These are phyloP conservation scores for Amauroascus niger DNA, from an alignment of 2,329 filamentous ascomycete species.

Conservation along the genomic window DNA sequence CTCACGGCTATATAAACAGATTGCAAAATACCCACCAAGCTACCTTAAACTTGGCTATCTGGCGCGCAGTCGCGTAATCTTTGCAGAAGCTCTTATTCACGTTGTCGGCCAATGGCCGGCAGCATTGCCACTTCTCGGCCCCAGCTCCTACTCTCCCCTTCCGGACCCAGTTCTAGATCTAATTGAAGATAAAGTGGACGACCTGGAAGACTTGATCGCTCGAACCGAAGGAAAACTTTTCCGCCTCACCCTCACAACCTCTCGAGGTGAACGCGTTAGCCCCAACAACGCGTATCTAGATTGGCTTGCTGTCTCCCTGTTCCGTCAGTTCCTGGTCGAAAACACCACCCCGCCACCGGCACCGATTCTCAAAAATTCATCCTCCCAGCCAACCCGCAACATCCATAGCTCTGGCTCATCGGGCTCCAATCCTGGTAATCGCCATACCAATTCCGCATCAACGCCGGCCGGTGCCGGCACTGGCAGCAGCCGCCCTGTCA, in stretches of 20 bases:
- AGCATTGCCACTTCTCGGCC: conserved; percentile 64
- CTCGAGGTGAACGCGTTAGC: conserved; percentile 69
- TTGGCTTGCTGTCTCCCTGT: conserved; percentile 79
- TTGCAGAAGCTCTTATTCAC: conserved; percentile 80
- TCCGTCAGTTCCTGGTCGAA: conserved; percentile 87
- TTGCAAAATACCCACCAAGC: conserved; percentile 87
- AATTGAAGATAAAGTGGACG: conserved; percentile 90
- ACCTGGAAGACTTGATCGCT: conserved; percentile 71
- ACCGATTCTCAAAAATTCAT: conserved; percentile 34
- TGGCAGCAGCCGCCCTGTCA: conserved; percentile 10
- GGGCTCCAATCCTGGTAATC: conserved; percentile 1
- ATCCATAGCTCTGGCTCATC: conserved; percentile 11
- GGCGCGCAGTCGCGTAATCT: conserved; percentile 71
- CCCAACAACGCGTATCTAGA: conserved; percentile 74
- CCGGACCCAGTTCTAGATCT: conserved; percentile 71
- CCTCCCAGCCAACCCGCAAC: conserved; percentile 14
- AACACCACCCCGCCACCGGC: conserved; percentile 66
- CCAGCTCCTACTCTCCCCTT: conserved; percentile 45
- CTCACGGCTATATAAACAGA: conserved; percentile 85
- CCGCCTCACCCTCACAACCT: conserved; percentile 66
- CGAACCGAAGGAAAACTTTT: conserved; percentile 75
- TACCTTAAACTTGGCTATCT: conserved; percentile 86
- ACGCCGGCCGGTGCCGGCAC: conserved; percentile 9
- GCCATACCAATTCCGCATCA: conserved; percentile 13
- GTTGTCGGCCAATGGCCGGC: conserved; percentile 90